Conservation (phyloP, 176 grass and related monocot species). For the Poa annua region DNA sequence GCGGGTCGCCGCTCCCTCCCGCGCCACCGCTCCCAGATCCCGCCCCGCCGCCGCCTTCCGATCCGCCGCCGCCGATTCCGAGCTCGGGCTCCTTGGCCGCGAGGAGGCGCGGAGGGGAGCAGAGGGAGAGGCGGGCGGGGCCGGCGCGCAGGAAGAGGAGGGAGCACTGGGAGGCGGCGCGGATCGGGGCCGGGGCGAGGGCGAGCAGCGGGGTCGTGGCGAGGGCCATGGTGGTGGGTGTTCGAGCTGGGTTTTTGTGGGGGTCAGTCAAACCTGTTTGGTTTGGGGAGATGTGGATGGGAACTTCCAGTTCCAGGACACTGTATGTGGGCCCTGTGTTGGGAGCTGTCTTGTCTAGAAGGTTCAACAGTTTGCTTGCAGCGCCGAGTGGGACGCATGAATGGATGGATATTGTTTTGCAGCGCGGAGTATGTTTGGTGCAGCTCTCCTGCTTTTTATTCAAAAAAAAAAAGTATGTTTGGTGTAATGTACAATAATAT, state of each 20-base stretch:
- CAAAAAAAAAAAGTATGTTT: no score
- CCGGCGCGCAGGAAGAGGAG: conserved; percentile 16
- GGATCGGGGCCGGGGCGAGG: conserved; percentile 16
- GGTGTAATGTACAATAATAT: no score
- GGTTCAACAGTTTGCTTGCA: background rate
- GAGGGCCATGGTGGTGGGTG: conserved; percentile 40
- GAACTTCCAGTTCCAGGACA: background rate
- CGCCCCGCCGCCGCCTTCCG: conserved; percentile 25
- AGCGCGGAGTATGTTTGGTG: no score
- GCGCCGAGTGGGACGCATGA: background rate
- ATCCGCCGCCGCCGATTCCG: conserved; percentile 48
- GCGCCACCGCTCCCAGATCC: conserved; percentile 23
- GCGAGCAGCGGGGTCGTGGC: conserved; percentile 46
- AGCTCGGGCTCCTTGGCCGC: conserved; percentile 51
- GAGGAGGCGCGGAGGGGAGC: conserved; percentile 39
- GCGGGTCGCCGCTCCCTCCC: conserved; percentile 18
- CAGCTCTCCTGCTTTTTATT: no score
- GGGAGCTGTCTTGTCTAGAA: background rate
- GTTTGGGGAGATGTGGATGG: background rate
- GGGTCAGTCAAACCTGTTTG: background rate
- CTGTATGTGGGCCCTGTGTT: conserved; percentile 7
- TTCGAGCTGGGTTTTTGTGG: conserved; percentile 21
- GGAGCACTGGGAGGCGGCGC: conserved; percentile 39
- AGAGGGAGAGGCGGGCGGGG: conserved; percentile 1
- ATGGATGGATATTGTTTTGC: no score